Evolutionary conservation across 129 eudicot species (phyloP).

Genomic region (Gnaphalium uliginosum): DNA sequence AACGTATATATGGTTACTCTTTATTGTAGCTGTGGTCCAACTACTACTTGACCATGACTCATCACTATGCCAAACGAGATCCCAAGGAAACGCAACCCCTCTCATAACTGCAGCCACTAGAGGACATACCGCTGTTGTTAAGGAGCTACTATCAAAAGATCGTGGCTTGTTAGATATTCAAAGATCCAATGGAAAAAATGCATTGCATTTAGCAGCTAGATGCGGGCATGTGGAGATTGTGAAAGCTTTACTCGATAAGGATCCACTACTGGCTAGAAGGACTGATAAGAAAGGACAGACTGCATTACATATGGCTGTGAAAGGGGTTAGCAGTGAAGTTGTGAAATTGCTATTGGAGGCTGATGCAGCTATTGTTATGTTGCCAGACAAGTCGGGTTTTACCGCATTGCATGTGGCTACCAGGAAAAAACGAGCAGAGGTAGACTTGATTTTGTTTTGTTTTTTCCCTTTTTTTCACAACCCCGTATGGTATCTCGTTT

Average conservation of each 20-base stretch:
- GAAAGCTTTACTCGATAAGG: slow-evolving; percentile 64
- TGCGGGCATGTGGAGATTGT: slow-evolving; percentile 73
- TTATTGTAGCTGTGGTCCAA: slow-evolving; percentile 65
- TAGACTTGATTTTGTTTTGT: slow-evolving; percentile 25
- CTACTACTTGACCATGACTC: slow-evolving; percentile 71
- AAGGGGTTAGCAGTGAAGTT: slow-evolving; percentile 65
- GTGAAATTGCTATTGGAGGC: slow-evolving; percentile 66
- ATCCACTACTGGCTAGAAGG: slow-evolving; percentile 60
- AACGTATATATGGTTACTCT: slow-evolving; percentile 13
- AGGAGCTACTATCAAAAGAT: slow-evolving; percentile 61
- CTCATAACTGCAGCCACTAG: slow-evolving; percentile 70
- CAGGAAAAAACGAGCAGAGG: slow-evolving; percentile 75
- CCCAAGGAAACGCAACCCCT: slow-evolving; percentile 67
- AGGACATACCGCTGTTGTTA: slow-evolving; percentile 74
- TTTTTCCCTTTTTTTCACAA: not conserved
- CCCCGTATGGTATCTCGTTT: not conserved
- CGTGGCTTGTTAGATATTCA: slow-evolving; percentile 42
- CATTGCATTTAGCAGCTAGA: slow-evolving; percentile 74
- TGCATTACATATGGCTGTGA: slow-evolving; percentile 88
- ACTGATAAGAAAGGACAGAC: slow-evolving; percentile 84
- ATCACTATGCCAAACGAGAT: slow-evolving; percentile 58
- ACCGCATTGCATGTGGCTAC: slow-evolving; percentile 87
- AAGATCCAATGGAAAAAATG: slow-evolving; percentile 66
- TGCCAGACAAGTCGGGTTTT: slow-evolving; percentile 68
- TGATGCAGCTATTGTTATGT: slow-evolving; percentile 70